Percentiles rank a stretch among this genome's conserved stretches.
Conservation (phyloP, 1,284 basidiomycete genomes). For the Trametes pubescens region DNA sequence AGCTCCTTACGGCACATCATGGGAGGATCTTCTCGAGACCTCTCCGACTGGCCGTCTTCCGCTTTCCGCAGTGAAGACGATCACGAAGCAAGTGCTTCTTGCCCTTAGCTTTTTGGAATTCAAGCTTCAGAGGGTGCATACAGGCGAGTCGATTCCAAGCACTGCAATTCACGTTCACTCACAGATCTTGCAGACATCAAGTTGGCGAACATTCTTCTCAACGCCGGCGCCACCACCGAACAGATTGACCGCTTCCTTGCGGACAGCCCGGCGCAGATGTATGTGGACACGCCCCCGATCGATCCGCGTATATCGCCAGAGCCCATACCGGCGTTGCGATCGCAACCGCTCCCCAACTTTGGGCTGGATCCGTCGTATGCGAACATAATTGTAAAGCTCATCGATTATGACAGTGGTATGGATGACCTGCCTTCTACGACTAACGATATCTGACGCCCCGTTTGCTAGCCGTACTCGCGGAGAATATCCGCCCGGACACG, state of each 20-base stretch:
- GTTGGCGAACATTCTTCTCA: not conserved
- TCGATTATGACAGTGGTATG: not conserved
- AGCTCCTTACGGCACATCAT: not conserved
- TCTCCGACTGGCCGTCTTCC: not conserved
- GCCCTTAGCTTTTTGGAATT: not conserved
- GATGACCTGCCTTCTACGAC: not conserved
- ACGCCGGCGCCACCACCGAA: not conserved
- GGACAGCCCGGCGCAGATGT: not conserved
- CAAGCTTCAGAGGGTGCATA: not conserved
- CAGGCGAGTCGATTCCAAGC: not conserved
- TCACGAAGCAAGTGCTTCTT: not conserved
- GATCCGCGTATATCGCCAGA: slow-evolving; percentile 2
- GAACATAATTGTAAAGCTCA: not conserved
- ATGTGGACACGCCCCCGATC: not conserved
- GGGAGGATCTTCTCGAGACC: not conserved
- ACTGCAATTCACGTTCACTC: not conserved
- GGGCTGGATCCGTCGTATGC: not conserved
- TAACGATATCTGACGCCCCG: not conserved
- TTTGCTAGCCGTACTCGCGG: not conserved
- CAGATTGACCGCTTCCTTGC: not conserved
- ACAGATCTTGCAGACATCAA: not conserved
- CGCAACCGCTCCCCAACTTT: not conserved
- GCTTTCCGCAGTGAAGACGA: not conserved
- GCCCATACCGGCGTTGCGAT: not conserved
- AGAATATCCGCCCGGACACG: not conserved